Evolutionary conservation across 805 yeast genomes (phyloP).

Genomic region (Candida silvatica): DNA sequence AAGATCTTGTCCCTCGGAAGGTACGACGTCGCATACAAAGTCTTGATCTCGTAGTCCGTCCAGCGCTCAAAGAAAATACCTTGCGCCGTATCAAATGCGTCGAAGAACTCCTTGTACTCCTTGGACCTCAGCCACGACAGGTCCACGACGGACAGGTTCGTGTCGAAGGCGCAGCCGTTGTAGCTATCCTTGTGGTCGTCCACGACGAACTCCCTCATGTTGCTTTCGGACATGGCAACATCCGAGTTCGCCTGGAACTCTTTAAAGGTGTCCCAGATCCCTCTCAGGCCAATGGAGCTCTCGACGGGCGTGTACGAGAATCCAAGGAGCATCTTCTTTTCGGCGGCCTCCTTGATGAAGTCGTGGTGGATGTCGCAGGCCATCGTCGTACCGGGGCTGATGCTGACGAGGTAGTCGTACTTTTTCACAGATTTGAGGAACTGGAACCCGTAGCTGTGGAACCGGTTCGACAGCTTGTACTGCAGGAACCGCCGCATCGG

Average conservation of each 20-base stretch:
- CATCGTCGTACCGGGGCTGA: conserved; percentile 46
- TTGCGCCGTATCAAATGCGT: conserved; percentile 35
- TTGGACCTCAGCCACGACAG: conserved; percentile 40
- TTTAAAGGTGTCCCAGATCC: conserved; percentile 32
- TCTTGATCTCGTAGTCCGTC: conserved; percentile 45
- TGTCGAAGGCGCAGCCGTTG: conserved; percentile 46
- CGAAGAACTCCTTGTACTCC: conserved; percentile 36
- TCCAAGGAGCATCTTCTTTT: conserved; percentile 35
- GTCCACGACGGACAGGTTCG: conserved; percentile 49
- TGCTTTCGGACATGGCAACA: neutral
- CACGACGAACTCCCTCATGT: neutral
- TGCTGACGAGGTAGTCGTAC: conserved; percentile 49
- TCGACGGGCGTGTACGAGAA: conserved; percentile 26
- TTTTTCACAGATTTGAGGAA: conserved; percentile 32
- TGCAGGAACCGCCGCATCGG: conserved; percentile 29
- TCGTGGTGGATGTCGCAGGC: conserved; percentile 48
- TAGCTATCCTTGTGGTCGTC: conserved; percentile 2
- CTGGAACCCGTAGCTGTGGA: conserved; percentile 42
- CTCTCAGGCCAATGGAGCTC: conserved; percentile 8
- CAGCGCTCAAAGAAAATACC: conserved; percentile 55
- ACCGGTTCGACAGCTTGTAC: conserved; percentile 42
- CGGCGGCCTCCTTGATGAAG: conserved; percentile 35
- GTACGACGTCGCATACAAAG: conserved; percentile 28
- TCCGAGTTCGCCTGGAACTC: neutral
- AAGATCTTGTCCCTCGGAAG: conserved; percentile 40